Evolutionary conservation across 2,329 filamentous ascomycete genomes (phyloP).

Genomic region (Chaetomium globosum): DNA sequence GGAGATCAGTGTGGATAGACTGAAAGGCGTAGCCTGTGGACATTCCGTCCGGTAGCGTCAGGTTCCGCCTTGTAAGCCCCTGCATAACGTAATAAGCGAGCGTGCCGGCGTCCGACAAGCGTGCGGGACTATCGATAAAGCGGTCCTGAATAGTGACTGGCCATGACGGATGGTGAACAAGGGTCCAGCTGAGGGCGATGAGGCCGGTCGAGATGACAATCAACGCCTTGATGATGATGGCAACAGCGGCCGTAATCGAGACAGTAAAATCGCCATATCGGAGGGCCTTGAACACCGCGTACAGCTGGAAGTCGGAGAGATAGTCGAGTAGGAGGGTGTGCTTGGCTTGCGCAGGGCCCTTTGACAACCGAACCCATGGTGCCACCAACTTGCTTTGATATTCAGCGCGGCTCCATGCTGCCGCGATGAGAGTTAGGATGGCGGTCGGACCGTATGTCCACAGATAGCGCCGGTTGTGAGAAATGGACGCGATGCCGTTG

Average conservation of each 20-base stretch:
- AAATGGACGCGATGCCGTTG: constrained; percentile 3
- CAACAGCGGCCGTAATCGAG: constrained; percentile 2
- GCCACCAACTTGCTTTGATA: constrained; percentile 14
- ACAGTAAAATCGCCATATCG: constrained; percentile 12
- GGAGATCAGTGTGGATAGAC: background rate
- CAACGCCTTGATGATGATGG: constrained; percentile 14
- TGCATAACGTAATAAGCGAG: constrained; percentile 13
- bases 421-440: constrained; percentile 5
- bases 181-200: constrained; percentile 5
- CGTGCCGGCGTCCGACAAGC: background rate
- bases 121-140: background rate
- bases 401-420: constrained; percentile 10
- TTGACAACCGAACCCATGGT: constrained; percentile 1
- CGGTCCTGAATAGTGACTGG: constrained; percentile 11
- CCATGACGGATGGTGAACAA: background rate
- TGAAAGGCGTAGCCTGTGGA: constrained; percentile 4
- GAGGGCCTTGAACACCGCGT: constrained; percentile 8
- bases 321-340: constrained; percentile 12
- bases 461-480: background rate
- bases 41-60: constrained; percentile 7
- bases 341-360: background rate
- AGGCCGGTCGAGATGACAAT: constrained; percentile 18
- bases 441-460: constrained; percentile 15
- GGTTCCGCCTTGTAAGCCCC: constrained; percentile 4
- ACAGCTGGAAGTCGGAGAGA: constrained; percentile 14